Base-by-base conservation (phyloP, 805 yeast genomes). In the Saccharomyces paradoxus region DNA sequence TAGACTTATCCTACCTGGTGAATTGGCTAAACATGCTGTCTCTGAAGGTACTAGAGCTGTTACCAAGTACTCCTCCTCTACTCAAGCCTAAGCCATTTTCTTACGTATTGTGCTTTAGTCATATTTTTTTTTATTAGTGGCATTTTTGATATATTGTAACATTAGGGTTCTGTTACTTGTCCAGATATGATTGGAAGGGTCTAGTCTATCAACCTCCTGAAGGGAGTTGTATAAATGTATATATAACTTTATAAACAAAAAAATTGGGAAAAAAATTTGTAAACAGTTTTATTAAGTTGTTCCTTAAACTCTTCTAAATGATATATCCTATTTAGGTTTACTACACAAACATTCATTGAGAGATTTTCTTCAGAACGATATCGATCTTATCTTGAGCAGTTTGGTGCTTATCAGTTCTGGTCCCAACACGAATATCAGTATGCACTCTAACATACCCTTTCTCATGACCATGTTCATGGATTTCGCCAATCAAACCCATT, bases 11-110 rank as follows among this genome's bases (percentile, higher is more conserved):
- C 85, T 91, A 69, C 98, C 98, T 67, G 97, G 97, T 84, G 97
- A 91, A 81, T 82, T 91, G 74, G 96, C 97, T 67, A 90, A 90
- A 83, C 97, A 91, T 79, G 97, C 97, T 71, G 96, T 90, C 68
- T 87, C 96, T 68, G 98, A 91, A 81, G 97, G 97, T 82, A 89
- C 96, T 67, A 88, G 96, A 84, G 96, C 97, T 75, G 96, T 89
- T 69, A 88, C 96, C 77, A 89, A 89, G 81, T 89, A 89, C 83
- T 86, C 96, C 69, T 86, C 96, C 71, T 71, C 77, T 52, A 69
- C 75, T 62, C 71, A 68, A 63, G 77, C 77, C 66, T 74, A 66
- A 68, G 53, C 56, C 46, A 46, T 24, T 21, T 52, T 7, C 17
- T 7, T 37, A 17, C 8, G 12, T 37, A n/a, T 21, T 17, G 8